A percentile compares a stretch with the other conserved stretches of the same genome.
phyloP scores from a whole-genome alignment of 1,139 yeast genomes.

The Lodderomyces margitis region DNA sequence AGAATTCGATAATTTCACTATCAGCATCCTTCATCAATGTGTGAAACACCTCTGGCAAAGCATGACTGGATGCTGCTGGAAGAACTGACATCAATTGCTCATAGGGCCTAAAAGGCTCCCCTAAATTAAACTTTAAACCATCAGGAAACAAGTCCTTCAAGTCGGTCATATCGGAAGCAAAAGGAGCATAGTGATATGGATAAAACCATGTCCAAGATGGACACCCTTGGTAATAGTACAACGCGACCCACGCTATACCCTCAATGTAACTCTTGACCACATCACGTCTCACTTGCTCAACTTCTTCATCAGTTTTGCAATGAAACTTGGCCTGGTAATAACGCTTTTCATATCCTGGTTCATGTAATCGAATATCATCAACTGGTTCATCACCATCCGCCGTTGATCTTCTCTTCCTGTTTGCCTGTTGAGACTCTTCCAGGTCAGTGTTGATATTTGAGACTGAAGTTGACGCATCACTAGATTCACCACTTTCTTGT shows the following conservation, averaged over 20 bases:
- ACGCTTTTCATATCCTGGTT: slow-evolving; percentile 81
- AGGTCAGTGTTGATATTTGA: slow-evolving; percentile 13
- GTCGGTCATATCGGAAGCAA: slow-evolving; percentile 80
- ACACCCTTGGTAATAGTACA: slow-evolving; percentile 95
- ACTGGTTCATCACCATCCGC: slow-evolving; percentile 22
- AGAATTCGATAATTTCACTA: slow-evolving; percentile 87
- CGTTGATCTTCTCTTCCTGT: slow-evolving; percentile 20
- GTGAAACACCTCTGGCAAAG: slow-evolving; percentile 79
- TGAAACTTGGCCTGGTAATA: slow-evolving; percentile 79
- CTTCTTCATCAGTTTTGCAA: slow-evolving; percentile 53
- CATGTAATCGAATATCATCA: slow-evolving; percentile 73
- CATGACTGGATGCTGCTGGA: slow-evolving; percentile 96
- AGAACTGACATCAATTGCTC: slow-evolving; percentile 97
- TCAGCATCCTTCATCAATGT: slow-evolving; percentile 77
- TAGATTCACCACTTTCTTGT: slow-evolving; percentile 38
- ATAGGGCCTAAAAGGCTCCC: slow-evolving; percentile 85
- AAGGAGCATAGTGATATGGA: slow-evolving; percentile 97
- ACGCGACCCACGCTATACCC: slow-evolving; percentile 92
- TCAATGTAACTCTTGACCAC: slow-evolving; percentile 79
- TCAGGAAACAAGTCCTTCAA: slow-evolving; percentile 46
- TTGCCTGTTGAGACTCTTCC: slow-evolving; percentile 26
- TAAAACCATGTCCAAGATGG: slow-evolving; percentile 99
- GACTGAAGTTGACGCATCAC: slow-evolving; percentile 20
- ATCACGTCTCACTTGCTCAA: slow-evolving; percentile 51
- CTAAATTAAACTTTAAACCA: slow-evolving; percentile 61